A percentile compares a stretch with the other conserved stretches of the same genome.
Evolutionary conservation across 805 yeast species (phyloP).

Genomic region (Candida argentea): DNA sequence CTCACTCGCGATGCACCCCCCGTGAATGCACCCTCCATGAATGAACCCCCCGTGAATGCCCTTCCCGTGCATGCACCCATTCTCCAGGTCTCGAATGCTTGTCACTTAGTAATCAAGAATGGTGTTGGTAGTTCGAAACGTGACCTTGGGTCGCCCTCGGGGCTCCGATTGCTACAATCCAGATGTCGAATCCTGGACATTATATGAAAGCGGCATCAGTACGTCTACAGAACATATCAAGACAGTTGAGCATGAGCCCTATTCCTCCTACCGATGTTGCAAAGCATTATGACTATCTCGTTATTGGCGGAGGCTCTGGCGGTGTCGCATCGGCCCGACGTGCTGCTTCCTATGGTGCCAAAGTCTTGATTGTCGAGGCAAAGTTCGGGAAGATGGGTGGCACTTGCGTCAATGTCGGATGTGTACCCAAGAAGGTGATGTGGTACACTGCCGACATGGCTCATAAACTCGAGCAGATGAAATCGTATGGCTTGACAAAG

Average conservation of each 20-base stretch:
- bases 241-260: conserved; percentile 7
- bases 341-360: conserved; percentile 90
- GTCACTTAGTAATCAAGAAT: too few relatives aligned
- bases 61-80: too few relatives aligned
- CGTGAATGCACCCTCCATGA: too few relatives aligned
- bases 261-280: conserved; percentile 45
- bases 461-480: conserved; percentile 58
- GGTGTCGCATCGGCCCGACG: conserved; percentile 98
- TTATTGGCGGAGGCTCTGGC: conserved; percentile 98
- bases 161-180: too few relatives aligned
- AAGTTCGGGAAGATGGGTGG: conserved; percentile 72
- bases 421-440: conserved; percentile 98
- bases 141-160: too few relatives aligned
- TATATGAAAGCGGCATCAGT: too few relatives aligned
- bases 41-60: too few relatives aligned
- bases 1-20: too few relatives aligned
- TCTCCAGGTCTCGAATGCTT: too few relatives aligned
- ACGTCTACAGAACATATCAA: conserved; percentile 14
- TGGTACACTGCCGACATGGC: conserved; percentile 96
- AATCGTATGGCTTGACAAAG: conserved; percentile 70
- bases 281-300: conserved; percentile 77
- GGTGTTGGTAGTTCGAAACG: too few relatives aligned
- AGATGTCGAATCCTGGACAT: too few relatives aligned
- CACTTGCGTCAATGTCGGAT: conserved; percentile 97
- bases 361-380: conserved; percentile 73